Conservation (phyloP, 805 yeast genomes). For the Ogataea methylovora region DNA sequence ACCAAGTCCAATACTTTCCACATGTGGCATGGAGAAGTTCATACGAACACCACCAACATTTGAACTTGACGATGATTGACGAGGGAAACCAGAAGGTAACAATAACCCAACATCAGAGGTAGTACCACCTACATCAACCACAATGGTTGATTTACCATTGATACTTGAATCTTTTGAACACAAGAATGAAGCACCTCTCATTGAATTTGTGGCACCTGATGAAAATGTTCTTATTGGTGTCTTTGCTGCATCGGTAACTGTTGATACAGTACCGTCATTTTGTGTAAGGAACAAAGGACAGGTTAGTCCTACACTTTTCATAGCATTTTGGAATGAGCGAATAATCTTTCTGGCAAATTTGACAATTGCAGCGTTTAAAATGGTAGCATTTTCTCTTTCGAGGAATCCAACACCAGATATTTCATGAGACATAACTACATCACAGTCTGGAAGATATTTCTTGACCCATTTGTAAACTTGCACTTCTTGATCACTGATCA, state of each 20-base stretch:
- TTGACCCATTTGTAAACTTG: slow-evolving; percentile 26
- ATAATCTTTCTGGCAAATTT: slow-evolving; percentile 35
- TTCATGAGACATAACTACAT: slow-evolving; percentile 30
- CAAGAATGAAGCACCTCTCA: slow-evolving; percentile 40
- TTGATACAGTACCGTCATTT: slow-evolving; percentile 40
- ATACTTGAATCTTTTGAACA: slow-evolving; percentile 18
- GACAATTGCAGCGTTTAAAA: slow-evolving; percentile 37
- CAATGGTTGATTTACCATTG: slow-evolving; percentile 28
- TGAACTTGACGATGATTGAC: slow-evolving; percentile 36
- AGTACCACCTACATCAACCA: slow-evolving; percentile 46
- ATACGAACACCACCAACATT: slow-evolving; percentile 40
- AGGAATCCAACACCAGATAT: slow-evolving; percentile 37
- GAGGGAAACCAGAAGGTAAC: slow-evolving; percentile 38
- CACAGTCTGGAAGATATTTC: slow-evolving; percentile 24
- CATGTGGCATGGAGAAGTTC: slow-evolving; percentile 45
- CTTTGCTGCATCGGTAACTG: slow-evolving; percentile 30
- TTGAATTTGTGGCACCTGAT: slow-evolving; percentile 42
- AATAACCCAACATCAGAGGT: slow-evolving; percentile 43
- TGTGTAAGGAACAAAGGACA: slow-evolving; percentile 36
- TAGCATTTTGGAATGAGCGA: slow-evolving; percentile 29
- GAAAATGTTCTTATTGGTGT: slow-evolving; percentile 40
- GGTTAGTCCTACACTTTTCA: slow-evolving; percentile 25
- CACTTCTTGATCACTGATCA: slow-evolving; percentile 31
- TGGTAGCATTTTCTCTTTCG: slow-evolving; percentile 41
- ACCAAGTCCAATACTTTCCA: slow-evolving; percentile 41